These are phyloP conservation scores for Misopates orontium DNA, from an alignment of 257 asterid species.

Conservation along the genomic window DNA sequence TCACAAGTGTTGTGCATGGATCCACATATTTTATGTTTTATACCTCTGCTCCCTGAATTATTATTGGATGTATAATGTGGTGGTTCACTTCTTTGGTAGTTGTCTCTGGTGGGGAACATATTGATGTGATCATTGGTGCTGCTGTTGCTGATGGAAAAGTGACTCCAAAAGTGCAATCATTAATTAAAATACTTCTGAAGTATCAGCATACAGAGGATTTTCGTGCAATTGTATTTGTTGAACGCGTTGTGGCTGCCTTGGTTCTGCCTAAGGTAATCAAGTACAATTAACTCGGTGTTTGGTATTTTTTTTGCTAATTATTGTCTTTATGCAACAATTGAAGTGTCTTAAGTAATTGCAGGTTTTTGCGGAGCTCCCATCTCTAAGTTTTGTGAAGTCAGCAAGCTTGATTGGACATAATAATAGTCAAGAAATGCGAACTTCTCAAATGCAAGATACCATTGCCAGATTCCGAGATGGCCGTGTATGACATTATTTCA, in stretches of 20 bases:
- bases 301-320: slow-evolving; percentile 15
- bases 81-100: slow-evolving; percentile 48
- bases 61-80: slow-evolving; percentile 23
- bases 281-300: slow-evolving; percentile 2
- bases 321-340: slow-evolving; percentile 25
- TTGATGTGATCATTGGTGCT: slow-evolving; percentile 94
- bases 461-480: slow-evolving; percentile 96
- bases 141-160: slow-evolving; percentile 99
- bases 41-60: slow-evolving; percentile 5
- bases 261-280: slow-evolving; percentile 92
- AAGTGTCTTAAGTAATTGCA: slow-evolving; percentile 37
- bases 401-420: slow-evolving; percentile 97
- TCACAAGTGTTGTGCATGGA: slow-evolving; percentile 9
- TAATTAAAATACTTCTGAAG: slow-evolving; percentile 85
- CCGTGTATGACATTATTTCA: slow-evolving; percentile 63
- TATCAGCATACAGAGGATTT: slow-evolving; percentile 92
- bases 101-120: slow-evolving; percentile 98
- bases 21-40: slow-evolving; percentile 7
- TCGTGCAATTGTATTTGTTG: slow-evolving; percentile 95
- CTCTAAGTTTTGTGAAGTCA: slow-evolving; percentile 81
- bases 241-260: slow-evolving; percentile 95
- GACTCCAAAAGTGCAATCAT: slow-evolving; percentile 98
- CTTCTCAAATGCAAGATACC: slow-evolving; percentile 96
- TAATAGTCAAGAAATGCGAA: slow-evolving; percentile 96
- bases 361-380: slow-evolving; percentile 94